Percentiles rank a stretch among this genome's conserved stretches.
phyloP scores from a whole-genome alignment of 495 filamentous ascomycete genomes.

The Podospora conica region DNA sequence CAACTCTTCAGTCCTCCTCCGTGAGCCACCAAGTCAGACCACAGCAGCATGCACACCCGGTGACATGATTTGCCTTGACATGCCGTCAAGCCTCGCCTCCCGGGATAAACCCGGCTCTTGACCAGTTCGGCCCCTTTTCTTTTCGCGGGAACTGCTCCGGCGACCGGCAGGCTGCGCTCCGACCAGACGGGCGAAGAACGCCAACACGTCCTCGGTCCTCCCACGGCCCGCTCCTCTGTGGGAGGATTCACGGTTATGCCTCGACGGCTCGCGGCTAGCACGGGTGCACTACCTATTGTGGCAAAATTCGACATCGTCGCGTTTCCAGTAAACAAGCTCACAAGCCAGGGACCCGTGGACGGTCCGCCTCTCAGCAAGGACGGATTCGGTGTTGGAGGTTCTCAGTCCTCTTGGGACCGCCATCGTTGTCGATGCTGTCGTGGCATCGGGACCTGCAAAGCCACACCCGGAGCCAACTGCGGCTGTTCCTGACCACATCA shows the following conservation, averaged over 20 bases:
- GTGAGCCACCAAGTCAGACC: not conserved
- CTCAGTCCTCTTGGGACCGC: too few species aligned
- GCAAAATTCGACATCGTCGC: not conserved
- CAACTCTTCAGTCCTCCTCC: not conserved
- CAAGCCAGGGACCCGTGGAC: not conserved
- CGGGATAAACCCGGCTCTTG: constrained; percentile 8
- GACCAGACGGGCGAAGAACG: constrained; percentile 1
- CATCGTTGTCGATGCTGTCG: not conserved
- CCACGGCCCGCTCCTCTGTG: not conserved
- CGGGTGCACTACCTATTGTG: not conserved
- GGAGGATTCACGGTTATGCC: not conserved
- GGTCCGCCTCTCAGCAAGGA: too few species aligned
- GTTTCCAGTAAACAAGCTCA: not conserved
- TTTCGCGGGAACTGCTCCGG: constrained; percentile 1
- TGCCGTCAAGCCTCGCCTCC: constrained; percentile 2
- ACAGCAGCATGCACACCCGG: not conserved
- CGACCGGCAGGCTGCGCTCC: not conserved
- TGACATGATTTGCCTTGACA: constrained; percentile 5
- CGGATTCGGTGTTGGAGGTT: too few species aligned
- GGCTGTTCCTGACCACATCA: constrained; percentile 2
- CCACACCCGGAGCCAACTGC: not conserved
- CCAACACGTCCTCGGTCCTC: constrained; percentile 6
- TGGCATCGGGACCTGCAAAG: not conserved
- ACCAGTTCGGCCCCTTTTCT: not conserved
- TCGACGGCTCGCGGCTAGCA: not conserved